phyloP scores from a whole-genome alignment of 306 rosid genomes.

The Calophaca sinica region DNA sequence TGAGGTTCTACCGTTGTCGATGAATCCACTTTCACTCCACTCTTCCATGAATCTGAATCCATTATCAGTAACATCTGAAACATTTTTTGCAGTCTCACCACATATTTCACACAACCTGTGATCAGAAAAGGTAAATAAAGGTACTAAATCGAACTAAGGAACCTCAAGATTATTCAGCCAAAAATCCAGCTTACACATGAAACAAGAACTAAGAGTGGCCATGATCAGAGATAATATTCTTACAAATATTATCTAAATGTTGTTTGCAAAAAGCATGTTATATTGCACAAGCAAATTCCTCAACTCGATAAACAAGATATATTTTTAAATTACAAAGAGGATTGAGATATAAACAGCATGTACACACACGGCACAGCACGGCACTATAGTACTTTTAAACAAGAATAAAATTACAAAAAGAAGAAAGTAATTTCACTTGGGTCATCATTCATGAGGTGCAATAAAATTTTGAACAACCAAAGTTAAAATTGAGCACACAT shows the following conservation, averaged over 20 bases:
- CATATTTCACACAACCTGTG: constrained; percentile 86
- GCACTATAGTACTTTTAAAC: neutral
- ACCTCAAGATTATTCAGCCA: neutral
- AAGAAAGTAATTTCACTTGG: neutral
- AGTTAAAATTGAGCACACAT: constrained; percentile 1
- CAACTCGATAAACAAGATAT: constrained; percentile 9
- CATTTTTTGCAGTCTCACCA: constrained; percentile 75
- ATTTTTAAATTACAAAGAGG: neutral
- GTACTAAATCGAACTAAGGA: constrained; percentile 4
- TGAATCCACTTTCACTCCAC: constrained; percentile 69
- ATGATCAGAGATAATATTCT: neutral
- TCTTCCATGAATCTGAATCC: constrained; percentile 75
- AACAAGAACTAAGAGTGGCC: neutral
- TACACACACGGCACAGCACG: neutral
- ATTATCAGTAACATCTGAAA: constrained; percentile 55
- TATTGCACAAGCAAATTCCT: neutral
- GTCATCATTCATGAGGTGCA: constrained; percentile 1
- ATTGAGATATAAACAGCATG: neutral
- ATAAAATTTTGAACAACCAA: neutral
- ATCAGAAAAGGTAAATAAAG: constrained; percentile 14
- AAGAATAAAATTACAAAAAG: neutral
- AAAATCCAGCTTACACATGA: constrained; percentile 3
- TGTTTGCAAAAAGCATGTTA: neutral
- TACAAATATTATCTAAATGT: no score
- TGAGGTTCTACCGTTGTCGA: constrained; percentile 45